Evolutionary conservation across 2,329 filamentous ascomycete genomes (phyloP).

Genomic region (Calonectria multiphialidica): DNA sequence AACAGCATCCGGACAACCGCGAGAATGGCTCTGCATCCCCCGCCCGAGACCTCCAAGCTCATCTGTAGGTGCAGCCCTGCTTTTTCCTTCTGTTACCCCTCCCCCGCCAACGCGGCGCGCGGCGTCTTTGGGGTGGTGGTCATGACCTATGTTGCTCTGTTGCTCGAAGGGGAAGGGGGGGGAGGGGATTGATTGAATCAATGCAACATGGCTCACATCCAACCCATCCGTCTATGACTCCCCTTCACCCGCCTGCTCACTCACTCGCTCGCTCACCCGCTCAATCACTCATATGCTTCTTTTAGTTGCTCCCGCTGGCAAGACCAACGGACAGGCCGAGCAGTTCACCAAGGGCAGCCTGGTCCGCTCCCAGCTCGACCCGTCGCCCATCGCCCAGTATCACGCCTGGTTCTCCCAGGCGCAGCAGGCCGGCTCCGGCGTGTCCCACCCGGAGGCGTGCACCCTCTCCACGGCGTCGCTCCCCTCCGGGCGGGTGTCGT

Average conservation of each 20-base stretch:
- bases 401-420: slow-evolving; percentile 88
- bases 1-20: slow-evolving; percentile 37
- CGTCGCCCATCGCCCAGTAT: slow-evolving; percentile 85
- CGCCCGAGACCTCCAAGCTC: slow-evolving; percentile 57
- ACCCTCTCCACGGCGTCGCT: slow-evolving; percentile 87
- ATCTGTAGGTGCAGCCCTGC: slow-evolving; percentile 57
- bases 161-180: too few relatives aligned
- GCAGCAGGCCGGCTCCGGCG: slow-evolving; percentile 59
- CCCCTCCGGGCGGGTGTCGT: slow-evolving; percentile 85
- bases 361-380: slow-evolving; percentile 69
- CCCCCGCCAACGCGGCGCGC: background rate
- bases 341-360: slow-evolving; percentile 80
- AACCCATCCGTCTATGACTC: background rate
- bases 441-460: slow-evolving; percentile 88
- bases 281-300: background rate
- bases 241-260: background rate
- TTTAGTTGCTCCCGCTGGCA: slow-evolving; percentile 73
- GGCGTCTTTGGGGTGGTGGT: background rate
- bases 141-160: background rate
- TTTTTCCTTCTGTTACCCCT: slow-evolving; percentile 3
- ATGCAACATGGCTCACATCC: background rate
- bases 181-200: background rate
- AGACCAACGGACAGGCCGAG: slow-evolving; percentile 73
- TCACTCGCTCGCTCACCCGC: background rate
- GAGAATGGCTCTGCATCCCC: slow-evolving; percentile 60